These are phyloP conservation scores for Lolium rigidum DNA, from an alignment of 176 grass and related monocot species.

Conservation along the genomic window DNA sequence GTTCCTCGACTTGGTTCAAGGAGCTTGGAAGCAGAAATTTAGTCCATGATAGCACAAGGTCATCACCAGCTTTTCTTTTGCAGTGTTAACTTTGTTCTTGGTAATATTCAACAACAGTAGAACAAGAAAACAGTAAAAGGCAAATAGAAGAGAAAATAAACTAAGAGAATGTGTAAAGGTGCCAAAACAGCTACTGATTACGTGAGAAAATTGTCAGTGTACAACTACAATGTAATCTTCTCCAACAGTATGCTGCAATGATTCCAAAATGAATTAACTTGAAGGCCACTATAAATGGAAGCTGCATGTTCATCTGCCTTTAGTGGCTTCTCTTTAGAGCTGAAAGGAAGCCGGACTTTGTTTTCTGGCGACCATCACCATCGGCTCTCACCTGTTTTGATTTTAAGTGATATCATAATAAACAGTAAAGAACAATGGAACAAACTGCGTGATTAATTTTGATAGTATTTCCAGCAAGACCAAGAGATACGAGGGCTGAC, in stretches of 20 bases:
- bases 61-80: neutral
- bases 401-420: neutral
- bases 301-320: neutral
- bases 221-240: neutral
- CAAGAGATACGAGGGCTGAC: slow-evolving; percentile 27
- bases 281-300: neutral
- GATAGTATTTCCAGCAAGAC: neutral
- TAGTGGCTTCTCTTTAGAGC: slow-evolving; percentile 60
- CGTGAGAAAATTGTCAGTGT: neutral
- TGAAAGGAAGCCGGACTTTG: slow-evolving; percentile 59
- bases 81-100: neutral
- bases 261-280: neutral
- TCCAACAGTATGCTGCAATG: neutral
- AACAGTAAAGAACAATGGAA: neutral
- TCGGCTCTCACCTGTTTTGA: slow-evolving; percentile 54
- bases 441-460: neutral
- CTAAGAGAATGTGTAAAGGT: neutral
- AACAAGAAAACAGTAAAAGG: neutral
- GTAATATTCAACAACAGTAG: neutral
- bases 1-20: too few species aligned
- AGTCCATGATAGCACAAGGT: too few species aligned
- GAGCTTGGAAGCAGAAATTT: too few species aligned
- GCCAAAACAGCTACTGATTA: neutral
- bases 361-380: slow-evolving; percentile 39
- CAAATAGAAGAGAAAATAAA: neutral